Percentiles rank a stretch among this genome's conserved stretches.
Conservation (phyloP, 139 green algal species). For the Chlorella sp. region DNA sequence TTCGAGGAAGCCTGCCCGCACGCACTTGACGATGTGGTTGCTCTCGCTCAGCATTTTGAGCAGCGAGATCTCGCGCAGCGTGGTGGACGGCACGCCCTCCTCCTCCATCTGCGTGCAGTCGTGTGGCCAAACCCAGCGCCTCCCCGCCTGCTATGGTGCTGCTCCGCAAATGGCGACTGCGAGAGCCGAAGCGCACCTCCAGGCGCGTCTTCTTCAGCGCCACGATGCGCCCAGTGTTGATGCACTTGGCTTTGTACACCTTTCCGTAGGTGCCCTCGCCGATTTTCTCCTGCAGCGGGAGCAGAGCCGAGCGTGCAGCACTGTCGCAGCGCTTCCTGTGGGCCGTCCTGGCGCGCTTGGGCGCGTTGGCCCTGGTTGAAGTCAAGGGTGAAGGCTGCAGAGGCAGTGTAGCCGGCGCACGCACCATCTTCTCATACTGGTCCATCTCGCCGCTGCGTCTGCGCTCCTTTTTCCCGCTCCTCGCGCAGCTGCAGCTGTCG, state of each 20-base stretch:
- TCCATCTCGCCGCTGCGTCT: too few relatives aligned
- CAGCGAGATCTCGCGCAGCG: conserved; percentile 93
- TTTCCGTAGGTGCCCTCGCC: conserved; percentile 97
- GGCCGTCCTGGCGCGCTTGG: too few relatives aligned
- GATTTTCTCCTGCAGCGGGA: conserved; percentile 75
- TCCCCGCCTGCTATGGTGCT: not conserved
- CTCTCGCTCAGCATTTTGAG: conserved; percentile 93
- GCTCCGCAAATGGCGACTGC: not conserved
- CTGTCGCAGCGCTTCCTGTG: too few relatives aligned
- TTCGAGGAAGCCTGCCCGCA: too few relatives aligned
- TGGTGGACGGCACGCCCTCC: conserved; percentile 95
- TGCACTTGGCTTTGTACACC: conserved; percentile 68
- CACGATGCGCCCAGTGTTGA: conserved; percentile 76
- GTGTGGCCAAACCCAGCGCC: not conserved
- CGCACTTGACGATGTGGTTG: conserved; percentile 88
- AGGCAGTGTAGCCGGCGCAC: not conserved
- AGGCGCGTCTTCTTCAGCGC: conserved; percentile 97
- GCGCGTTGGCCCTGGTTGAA: too few relatives aligned
- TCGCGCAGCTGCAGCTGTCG: too few relatives aligned
- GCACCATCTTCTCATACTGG: conserved; percentile 1
- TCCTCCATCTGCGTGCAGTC: conserved; percentile 84
- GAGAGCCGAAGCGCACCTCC: conserved; percentile 49
- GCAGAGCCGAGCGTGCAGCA: too few relatives aligned
- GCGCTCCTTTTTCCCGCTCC: too few relatives aligned
- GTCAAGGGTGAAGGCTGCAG: not conserved